Conservation (phyloP, 2,329 filamentous ascomycete genomes). For the Aureobasidium sp. region DNA sequence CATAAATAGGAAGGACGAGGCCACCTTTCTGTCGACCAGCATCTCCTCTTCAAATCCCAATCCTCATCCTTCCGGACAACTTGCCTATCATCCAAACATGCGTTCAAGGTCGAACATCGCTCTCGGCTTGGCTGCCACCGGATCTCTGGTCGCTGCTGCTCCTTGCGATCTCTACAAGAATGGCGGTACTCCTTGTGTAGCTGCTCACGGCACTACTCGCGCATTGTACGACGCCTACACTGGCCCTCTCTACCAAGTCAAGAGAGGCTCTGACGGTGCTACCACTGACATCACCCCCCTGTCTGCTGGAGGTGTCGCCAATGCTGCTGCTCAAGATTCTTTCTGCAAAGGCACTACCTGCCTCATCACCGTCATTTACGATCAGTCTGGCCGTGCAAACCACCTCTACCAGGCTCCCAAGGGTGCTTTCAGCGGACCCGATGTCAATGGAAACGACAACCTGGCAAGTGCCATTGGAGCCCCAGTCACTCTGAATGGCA, state of each 20-base stretch:
- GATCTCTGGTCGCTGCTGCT: conserved; percentile 40
- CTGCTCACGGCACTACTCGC: conserved; percentile 57
- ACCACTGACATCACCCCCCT: conserved; percentile 43
- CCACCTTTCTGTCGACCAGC: background rate
- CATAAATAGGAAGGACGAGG: background rate
- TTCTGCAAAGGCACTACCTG: conserved; percentile 21
- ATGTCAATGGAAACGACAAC: conserved; percentile 49
- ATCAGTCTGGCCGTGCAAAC: conserved; percentile 54
- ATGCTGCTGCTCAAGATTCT: conserved; percentile 45
- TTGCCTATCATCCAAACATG: background rate
- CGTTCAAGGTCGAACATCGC: conserved; percentile 13
- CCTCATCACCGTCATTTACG: conserved; percentile 38
- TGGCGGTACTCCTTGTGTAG: conserved; percentile 53
- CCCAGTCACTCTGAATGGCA: conserved; percentile 47
- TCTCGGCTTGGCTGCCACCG: conserved; percentile 21
- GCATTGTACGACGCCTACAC: conserved; percentile 48
- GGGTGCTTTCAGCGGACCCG: conserved; percentile 47
- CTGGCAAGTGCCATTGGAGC: conserved; percentile 51
- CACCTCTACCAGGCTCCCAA: conserved; percentile 54
- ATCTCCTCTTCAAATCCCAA: background rate
- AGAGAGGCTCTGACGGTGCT: conserved; percentile 44
- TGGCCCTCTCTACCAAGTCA: conserved; percentile 51
- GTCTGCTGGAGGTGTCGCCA: conserved; percentile 52
- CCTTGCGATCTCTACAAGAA: conserved; percentile 55
- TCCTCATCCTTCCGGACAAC: background rate